phyloP scores from a whole-genome alignment of 2,329 filamentous ascomycete genomes.

The Beauveria rudraprayagi region DNA sequence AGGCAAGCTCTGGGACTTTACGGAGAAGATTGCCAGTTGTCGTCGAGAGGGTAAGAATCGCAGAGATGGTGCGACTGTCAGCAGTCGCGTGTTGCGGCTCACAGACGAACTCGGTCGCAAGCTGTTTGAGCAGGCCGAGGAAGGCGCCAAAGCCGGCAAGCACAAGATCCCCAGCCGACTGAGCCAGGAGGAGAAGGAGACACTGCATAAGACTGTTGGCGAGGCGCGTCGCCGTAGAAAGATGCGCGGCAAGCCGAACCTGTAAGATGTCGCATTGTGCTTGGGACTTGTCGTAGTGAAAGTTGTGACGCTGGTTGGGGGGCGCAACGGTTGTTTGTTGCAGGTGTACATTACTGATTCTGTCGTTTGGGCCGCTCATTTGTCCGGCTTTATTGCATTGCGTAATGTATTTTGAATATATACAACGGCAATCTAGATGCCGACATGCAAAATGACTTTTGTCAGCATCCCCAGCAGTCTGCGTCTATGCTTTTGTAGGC shows the following conservation, averaged over 20 bases:
- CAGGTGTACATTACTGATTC: slow-evolving; percentile 1
- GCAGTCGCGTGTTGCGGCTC: slow-evolving; percentile 68
- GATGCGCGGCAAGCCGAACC: slow-evolving; percentile 42
- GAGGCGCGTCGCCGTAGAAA: slow-evolving; percentile 41
- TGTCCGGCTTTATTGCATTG: background rate
- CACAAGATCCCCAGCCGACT: slow-evolving; percentile 32
- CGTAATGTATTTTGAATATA: background rate
- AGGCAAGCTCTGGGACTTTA: slow-evolving; percentile 85
- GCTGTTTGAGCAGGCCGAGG: slow-evolving; percentile 54
- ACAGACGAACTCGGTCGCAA: slow-evolving; percentile 64
- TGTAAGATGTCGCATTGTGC: slow-evolving; percentile 26
- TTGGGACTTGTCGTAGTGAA: background rate
- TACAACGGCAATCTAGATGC: background rate
- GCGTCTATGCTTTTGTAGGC: slow-evolving; percentile 20
- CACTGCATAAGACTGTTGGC: slow-evolving; percentile 34
- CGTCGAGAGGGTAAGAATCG: slow-evolving; percentile 92
- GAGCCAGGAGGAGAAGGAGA: slow-evolving; percentile 42
- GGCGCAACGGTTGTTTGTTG: background rate
- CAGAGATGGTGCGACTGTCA: slow-evolving; percentile 85
- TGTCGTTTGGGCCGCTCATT: background rate
- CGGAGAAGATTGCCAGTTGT: slow-evolving; percentile 74
- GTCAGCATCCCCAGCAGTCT: background rate
- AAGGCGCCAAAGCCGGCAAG: slow-evolving; percentile 27
- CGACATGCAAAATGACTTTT: background rate
- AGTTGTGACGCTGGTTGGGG: background rate